These are phyloP conservation scores for Canariomyces notabilis DNA, from an alignment of 2,329 filamentous ascomycete species.

Conservation along the genomic window DNA sequence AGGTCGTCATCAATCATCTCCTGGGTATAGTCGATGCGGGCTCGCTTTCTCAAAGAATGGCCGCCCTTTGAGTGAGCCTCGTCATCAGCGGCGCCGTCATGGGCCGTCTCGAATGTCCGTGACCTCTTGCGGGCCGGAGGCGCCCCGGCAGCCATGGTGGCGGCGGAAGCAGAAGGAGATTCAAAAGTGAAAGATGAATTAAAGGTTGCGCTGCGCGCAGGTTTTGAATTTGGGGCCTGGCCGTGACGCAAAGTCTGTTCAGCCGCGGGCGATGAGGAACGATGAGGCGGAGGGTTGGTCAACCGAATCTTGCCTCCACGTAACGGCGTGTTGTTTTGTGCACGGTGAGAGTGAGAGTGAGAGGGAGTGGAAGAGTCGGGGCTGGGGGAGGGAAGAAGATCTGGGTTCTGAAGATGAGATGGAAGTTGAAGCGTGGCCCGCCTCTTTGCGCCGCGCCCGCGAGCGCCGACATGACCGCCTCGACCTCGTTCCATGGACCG, in stretches of 20 bases:
- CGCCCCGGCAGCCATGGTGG: constrained; percentile 23
- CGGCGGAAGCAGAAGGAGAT: constrained; percentile 10
- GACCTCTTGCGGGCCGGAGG: constrained; percentile 37
- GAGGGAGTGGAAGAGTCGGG: constrained; percentile 6
- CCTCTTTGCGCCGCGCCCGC: constrained; percentile 24
- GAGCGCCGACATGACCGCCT: no score
- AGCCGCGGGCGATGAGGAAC: constrained; percentile 20
- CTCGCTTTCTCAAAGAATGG: constrained; percentile 52
- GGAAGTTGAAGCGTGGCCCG: constrained; percentile 16
- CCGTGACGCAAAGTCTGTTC: constrained; percentile 15
- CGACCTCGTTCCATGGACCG: constrained; percentile 24
- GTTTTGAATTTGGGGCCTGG: constrained; percentile 15
- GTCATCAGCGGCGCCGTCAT: constrained; percentile 36
- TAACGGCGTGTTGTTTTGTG: constrained; percentile 12
- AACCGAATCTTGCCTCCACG: constrained; percentile 17
- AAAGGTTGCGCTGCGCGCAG: constrained; percentile 19
- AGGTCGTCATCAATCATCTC: constrained; percentile 43
- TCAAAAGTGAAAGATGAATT: constrained; percentile 18
- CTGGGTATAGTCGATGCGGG: constrained; percentile 54
- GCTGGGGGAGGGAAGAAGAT: constrained; percentile 9
- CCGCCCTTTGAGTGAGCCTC: constrained; percentile 51
- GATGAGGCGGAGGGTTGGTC: constrained; percentile 15
- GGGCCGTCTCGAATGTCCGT: constrained; percentile 38
- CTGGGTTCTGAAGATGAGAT: constrained; percentile 7
- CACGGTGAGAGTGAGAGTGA: constrained; percentile 5